Base-by-base conservation (phyloP, 1,284 basidiomycete species). In the Trichosporon faecale region DNA sequence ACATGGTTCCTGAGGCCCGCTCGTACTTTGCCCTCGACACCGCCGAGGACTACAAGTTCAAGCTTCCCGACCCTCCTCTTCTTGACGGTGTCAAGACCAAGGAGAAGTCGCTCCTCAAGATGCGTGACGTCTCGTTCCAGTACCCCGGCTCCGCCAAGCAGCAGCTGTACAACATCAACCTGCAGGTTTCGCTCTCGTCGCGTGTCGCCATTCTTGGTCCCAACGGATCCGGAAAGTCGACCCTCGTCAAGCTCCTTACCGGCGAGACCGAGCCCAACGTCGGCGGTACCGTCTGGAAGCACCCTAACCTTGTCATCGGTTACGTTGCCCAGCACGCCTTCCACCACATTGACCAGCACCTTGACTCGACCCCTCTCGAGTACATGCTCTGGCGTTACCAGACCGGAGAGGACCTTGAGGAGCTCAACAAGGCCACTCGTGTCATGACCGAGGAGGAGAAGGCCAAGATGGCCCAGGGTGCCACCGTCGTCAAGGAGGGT, bases 301-400 rank as follows among this genome's bases (percentile, higher is more conserved):
- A 98, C 87, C 95, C 95, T 73, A 98, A 98, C 89, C 89, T 98
- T 88, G 95, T 98, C 86, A 95, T 97, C 76, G 95, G 95, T 84
- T 98, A 98, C 87, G 95, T 98, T 77, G 95, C 95, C 68, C 95
- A 98, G 86, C 95, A 98, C 86, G 95, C 95, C 75, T 97, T 96
- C 93, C 94, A 97, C 88, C 95, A 97, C 85, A 98, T 98, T 80
- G 95, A 98, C 85, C 86, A 94, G 85, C 95, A 97, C 84, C 92
- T 98, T 82, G 95, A 97, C 89, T 95, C 95, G 88, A 97, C 95
- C 44, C 93, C 95, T 69, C 91, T 98, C 79, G 93, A 98, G 87
- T 98, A 98, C 89, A 94, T 98, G 91, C 87, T 97, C 77, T 96
- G 94, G 93, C 94, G 95, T 86, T 98, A 98, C 90, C 95, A 98